phyloP scores from a whole-genome alignment of 164 flowering plant genomes.

The Kalanchoe fedtschenkoi region DNA sequence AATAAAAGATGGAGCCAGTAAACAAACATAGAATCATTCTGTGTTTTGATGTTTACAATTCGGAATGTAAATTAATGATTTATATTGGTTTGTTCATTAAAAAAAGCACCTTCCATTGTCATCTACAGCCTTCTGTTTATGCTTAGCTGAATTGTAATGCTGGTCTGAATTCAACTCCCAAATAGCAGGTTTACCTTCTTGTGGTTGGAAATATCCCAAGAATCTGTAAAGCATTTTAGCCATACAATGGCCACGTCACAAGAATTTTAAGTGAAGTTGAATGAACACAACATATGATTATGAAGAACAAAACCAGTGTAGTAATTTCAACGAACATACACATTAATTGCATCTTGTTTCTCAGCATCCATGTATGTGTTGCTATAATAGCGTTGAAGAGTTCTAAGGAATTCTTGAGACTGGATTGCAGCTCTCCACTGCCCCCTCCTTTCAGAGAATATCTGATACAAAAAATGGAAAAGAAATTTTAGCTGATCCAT shows the following conservation, averaged over 20 bases:
- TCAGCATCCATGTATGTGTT: slow-evolving; percentile 54
- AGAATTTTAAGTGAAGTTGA: background rate
- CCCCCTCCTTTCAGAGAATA: slow-evolving; percentile 46
- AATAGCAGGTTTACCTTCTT: slow-evolving; percentile 28
- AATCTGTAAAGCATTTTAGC: slow-evolving; percentile 14
- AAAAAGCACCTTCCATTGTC: slow-evolving; percentile 25
- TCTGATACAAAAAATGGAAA: slow-evolving; percentile 12
- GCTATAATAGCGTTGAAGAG: slow-evolving; percentile 47
- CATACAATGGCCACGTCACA: too few relatives aligned
- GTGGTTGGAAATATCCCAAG: slow-evolving; percentile 36
- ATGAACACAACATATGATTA: background rate
- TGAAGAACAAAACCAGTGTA: background rate
- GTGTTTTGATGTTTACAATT: too few relatives aligned
- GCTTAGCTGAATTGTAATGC: slow-evolving; percentile 14
- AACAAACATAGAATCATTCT: background rate
- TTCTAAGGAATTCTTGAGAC: slow-evolving; percentile 51
- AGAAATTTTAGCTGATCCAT: background rate
- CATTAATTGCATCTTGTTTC: slow-evolving; percentile 44
- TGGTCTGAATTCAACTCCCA: slow-evolving; percentile 34
- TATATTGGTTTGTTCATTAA: background rate
- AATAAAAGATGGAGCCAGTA: background rate
- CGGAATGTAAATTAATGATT: background rate
- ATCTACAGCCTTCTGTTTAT: slow-evolving; percentile 17
- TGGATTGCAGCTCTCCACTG: slow-evolving; percentile 49
- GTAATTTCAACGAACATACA: slow-evolving; percentile 25